Evolutionary conservation across 2,329 filamentous ascomycete species (phyloP), one percentile per base, ranked within the genome.

Genomic region (Pseudocercospora fuligena): DNA sequence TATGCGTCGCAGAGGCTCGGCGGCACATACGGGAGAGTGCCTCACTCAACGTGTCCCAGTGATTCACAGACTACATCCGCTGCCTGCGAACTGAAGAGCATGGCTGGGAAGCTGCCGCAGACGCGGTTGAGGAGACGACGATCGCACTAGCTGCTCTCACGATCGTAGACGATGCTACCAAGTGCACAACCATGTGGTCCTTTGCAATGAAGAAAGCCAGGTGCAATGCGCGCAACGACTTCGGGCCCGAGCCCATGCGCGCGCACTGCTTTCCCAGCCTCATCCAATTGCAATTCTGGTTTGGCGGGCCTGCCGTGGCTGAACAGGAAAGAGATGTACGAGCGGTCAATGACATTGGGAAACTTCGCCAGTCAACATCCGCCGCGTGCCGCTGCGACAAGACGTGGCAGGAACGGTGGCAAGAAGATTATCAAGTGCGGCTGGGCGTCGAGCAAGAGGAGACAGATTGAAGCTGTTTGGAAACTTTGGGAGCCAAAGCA

Each of bases 401-500:
- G 56, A n/a, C 33, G 56, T 23, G 56, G 56, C 56, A 58, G 56
- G 31, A 57, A 53, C 51, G 65, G 68, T 69, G 68, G 68, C 68
- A 58, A 64, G 63, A 67, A 63, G 56, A 54, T 64, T 56, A 67
- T 66, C 61, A 53, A 66, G 60, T 59, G 49, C 60, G 51, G 43
- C 63, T 56, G 57, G 36, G 66, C 60, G 51, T 16, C 60, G 23
- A 63, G 59, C 63, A 53, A 47, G 62, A 59, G 47, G 63, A 65
- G 40, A 56, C 47, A 46, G 31, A 43, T 46, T 49, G 54, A 54
- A 40, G 60, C 19, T 59, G 33, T 29, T 47, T 61, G 69, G 69
- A 69, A 70, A 61, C 65, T 65, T 70, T 69, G 54, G 21, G 33
- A 63, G 54, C 69, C 66, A 70, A 54, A 56, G 61, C 40, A 49